Evolutionary conservation across 768 basidiomycete species (phyloP), one percentile per base, ranked within the genome.

Genomic region (Neoboletus magnificus): DNA sequence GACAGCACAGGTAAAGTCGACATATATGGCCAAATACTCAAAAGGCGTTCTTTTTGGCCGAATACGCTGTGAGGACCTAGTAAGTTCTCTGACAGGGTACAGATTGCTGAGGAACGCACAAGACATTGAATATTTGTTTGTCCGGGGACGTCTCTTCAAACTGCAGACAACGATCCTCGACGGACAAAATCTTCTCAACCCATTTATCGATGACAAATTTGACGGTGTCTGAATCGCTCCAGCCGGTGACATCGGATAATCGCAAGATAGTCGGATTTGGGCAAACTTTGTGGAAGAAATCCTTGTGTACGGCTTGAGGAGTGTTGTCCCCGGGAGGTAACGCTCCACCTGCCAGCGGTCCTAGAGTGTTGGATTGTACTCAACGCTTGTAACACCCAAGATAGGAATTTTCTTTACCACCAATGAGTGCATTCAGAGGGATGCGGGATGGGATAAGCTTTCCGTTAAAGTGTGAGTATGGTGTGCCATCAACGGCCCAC

Each of bases 231-330:
- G 23, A 27, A n/a, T 37, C 25, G 25, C 25, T 37, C 48, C 48
- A 49, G 36, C 35, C 48, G 23, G 6, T 20, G 0, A 49, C 48
- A 36, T 49, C 48, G 5, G 48, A 49, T 37, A 49, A 49, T 37
- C 48, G 48, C 48, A 49, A 49, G 35, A 37, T 49, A 25, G 48
- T 37, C 1, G 48, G 48, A 4, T 49, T 37, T 37, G 48, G 48
- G 35, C 48, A 49, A 49, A 49, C 48, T 27, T 3, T 37, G 7
- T 49, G 18, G 25, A 49, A 49, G 25, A 49, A 49, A 49, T 37
- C 48, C 25, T 49, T 49, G 48, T 49, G n/a, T 37, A 49, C 48
- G 27, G 48, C 48, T 49, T n/a, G 48, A 27, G 48, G 48, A 10
- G 48, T 27, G 25, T 37, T 25, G 18, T 49, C 48, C 2, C 35